phyloP scores from a whole-genome alignment of 192 early-diverging fungal species.

The Linnemannia elongata region DNA sequence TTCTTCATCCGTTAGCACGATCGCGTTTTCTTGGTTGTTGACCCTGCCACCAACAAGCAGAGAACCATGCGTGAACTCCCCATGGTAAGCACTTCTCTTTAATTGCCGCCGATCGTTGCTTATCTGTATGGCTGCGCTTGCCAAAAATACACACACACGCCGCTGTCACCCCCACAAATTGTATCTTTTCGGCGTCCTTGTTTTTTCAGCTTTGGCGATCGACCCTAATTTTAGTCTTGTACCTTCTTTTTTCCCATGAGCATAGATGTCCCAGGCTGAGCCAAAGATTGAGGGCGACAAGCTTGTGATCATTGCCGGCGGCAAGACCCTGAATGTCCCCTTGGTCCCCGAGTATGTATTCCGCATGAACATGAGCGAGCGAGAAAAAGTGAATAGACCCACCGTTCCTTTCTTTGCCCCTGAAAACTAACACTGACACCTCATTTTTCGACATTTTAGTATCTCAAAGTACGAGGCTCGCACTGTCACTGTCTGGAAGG shows the following conservation, averaged over 20 bases:
- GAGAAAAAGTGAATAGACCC: background rate
- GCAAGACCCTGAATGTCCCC: constrained; percentile 43
- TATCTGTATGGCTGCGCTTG: background rate
- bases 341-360: constrained; percentile 46
- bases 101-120: background rate
- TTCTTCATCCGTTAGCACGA: constrained; percentile 46
- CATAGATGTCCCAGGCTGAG: constrained; percentile 36
- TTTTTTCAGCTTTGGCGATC: background rate
- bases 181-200: background rate
- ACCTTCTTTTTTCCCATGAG: background rate
- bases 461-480: constrained; percentile 28
- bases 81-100: background rate
- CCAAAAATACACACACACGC: background rate
- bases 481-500: constrained; percentile 56
- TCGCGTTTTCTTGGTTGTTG: constrained; percentile 61
- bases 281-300: constrained; percentile 38
- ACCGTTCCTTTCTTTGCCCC: background rate
- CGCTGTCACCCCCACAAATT: background rate
- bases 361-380: background rate
- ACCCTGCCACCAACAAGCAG: constrained; percentile 44
- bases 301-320: constrained; percentile 35
- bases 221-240: background rate
- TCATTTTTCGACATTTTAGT: constrained; percentile 6
- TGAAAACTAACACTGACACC: background rate
- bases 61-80: constrained; percentile 53